Evolutionary conservation across 305 asterid genomes (phyloP), one percentile per base, ranked within the genome.

Genomic region (Ilex paraguariensis): DNA sequence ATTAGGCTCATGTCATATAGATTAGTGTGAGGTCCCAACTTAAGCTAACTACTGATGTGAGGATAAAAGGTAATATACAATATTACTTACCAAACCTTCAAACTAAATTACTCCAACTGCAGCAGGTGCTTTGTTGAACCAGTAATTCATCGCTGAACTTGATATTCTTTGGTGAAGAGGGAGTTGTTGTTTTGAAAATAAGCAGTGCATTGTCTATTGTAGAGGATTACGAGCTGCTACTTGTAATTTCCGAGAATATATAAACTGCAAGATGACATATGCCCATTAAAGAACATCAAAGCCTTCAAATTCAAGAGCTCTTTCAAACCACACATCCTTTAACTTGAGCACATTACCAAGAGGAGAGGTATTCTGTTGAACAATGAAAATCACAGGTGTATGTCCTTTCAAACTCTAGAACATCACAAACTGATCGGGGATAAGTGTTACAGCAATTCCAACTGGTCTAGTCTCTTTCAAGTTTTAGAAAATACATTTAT

Each of bases 71-170:
- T 36, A 36, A 36, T 36, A 21, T 21, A 21, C 28, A 21, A 21
- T 1, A 21, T 21, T 21, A 21, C 28, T 21, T 21, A 21, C 28
- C 28, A 36, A 2, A 1, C 42, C 9, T 36, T 8, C 42, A 36
- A 5, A 36, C 6, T 36, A 36, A 36, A 36, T 36, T 36, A 97
- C 93, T 58, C 97, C 98, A 64, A 88, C 95, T 15, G 98, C 84
- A 59, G 98, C 84, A 59, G 98, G 87, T 70, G 86, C 79, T 76
- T 78, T 87, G 68, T 79, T 77, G 67, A 87, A 73, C 86, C 83
- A 75, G 78, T 92, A 87, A 70, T 96, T 92, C 92, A 77, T 75
- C 63, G 87, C 76, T 49, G 95, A 77, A 82, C 97, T 95, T 91
- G 84, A 77, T 70, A 48, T 66, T 69, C 9, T 16, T 62, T 66